A percentile compares a stretch with the other conserved stretches of the same genome.
phyloP scores from a whole-genome alignment of 2,329 filamentous ascomycete genomes.

The Cryphonectria naterciae region DNA sequence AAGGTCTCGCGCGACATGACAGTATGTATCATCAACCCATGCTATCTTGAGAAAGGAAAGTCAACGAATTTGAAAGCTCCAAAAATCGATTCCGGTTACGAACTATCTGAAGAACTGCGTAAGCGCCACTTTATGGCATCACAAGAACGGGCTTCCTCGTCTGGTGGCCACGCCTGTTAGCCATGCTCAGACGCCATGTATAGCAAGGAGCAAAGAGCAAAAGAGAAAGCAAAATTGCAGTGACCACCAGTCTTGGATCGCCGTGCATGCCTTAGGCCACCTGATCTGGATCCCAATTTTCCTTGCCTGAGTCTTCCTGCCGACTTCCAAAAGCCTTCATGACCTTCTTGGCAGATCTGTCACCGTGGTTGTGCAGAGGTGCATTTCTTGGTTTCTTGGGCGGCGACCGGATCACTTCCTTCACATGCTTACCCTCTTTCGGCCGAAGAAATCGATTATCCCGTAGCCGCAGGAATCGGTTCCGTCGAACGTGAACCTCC shows the following conservation, averaged over 20 bases:
- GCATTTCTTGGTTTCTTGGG: background rate
- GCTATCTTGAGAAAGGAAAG: background rate
- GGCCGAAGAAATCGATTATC: constrained; percentile 2
- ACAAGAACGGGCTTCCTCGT: background rate
- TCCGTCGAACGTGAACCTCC: background rate
- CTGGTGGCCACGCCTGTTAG: background rate
- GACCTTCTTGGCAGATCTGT: background rate
- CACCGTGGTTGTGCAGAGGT: background rate
- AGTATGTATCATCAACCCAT: background rate
- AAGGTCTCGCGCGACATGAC: background rate
- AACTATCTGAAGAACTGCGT: background rate
- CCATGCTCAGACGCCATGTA: background rate
- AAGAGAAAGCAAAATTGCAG: background rate
- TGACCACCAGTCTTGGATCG: background rate
- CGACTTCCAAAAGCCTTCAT: too few relatives aligned
- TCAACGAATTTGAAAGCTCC: background rate
- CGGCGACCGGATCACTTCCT: constrained; percentile 4
- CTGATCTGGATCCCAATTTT: background rate
- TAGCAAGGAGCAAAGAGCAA: background rate
- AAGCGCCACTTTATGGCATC: background rate
- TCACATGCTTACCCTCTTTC: background rate
- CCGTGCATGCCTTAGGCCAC: background rate
- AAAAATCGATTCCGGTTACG: background rate
- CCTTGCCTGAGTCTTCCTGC: background rate
- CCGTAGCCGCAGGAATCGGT: background rate